Conservation (phyloP, 2,329 filamentous ascomycete genomes). For the Pseudogymnoascus verrucosus region DNA sequence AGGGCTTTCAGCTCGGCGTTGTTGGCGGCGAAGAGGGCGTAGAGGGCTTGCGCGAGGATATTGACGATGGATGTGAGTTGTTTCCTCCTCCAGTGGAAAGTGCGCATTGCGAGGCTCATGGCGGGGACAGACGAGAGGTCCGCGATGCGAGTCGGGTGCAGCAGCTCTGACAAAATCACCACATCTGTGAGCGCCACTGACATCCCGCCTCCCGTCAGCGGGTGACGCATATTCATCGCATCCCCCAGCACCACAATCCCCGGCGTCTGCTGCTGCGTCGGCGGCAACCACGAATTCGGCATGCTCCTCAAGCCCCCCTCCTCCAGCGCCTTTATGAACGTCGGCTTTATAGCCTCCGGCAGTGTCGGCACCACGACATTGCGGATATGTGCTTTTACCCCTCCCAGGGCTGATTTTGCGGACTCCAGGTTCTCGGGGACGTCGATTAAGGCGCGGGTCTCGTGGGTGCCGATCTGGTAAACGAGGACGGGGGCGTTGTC, state of each 20-base stretch:
- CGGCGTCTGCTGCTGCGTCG: conserved; percentile 59
- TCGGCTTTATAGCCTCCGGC: conserved; percentile 62
- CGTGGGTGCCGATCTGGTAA: conserved; percentile 94
- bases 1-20: conserved; percentile 69
- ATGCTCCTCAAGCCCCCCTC: conserved; percentile 70
- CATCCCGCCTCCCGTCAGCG: conserved; percentile 94
- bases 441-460: conserved; percentile 85
- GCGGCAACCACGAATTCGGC: conserved; percentile 92
- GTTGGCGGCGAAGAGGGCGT: conserved; percentile 82
- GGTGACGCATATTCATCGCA: conserved; percentile 99
- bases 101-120: conserved; percentile 57
- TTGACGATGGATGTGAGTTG: conserved; percentile 81
- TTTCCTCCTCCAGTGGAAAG: conserved; percentile 86
- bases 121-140: conserved; percentile 56
- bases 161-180: conserved; percentile 64
- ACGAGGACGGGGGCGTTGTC: conserved; percentile 73
- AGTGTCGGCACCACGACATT: conserved; percentile 74
- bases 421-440: conserved; percentile 70
- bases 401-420: conserved; percentile 66
- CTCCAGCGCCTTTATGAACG: conserved; percentile 68
- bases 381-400: conserved; percentile 74
- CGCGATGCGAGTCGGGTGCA: conserved; percentile 62
- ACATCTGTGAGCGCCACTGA: conserved; percentile 95
- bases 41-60: conserved; percentile 92
- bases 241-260: conserved; percentile 82